These are phyloP conservation scores for Penicillium sp. DNA, from an alignment of 2,329 filamentous ascomycete species.

Conservation along the genomic window DNA sequence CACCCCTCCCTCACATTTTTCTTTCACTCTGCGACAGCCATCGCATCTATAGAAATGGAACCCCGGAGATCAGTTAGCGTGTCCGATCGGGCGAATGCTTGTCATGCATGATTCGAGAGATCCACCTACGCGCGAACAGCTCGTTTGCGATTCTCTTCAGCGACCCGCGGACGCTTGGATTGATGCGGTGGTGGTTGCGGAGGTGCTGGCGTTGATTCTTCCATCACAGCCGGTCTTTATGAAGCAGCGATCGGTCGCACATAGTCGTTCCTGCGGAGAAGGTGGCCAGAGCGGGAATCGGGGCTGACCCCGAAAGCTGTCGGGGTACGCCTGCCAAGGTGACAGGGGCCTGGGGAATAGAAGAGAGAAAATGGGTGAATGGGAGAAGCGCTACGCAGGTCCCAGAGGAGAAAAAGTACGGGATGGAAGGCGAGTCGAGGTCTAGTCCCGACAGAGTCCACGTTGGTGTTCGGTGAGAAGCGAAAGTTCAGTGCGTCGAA, in stretches of 20 bases:
- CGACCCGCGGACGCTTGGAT: conserved; percentile 36
- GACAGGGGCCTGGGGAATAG: background rate
- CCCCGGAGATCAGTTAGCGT: conserved; percentile 9
- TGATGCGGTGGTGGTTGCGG: conserved; percentile 15
- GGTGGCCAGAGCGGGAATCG: conserved; percentile 4
- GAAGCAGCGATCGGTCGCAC: conserved; percentile 16
- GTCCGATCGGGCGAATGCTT: background rate
- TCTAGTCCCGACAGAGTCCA: background rate
- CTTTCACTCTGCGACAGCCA: conserved; percentile 50
- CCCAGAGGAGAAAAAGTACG: too few species aligned
- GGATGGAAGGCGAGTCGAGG: too few species aligned
- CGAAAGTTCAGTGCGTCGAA: too few species aligned
- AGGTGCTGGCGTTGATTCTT: conserved; percentile 24
- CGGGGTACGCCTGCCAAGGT: too few species aligned
- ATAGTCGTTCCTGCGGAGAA: conserved; percentile 20
- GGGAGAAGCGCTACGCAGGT: too few species aligned
- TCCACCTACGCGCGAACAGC: conserved; percentile 36
- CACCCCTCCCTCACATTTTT: conserved; percentile 52
- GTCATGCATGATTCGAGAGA: background rate
- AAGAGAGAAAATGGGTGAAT: too few species aligned
- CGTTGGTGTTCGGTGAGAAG: background rate
- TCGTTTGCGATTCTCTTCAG: conserved; percentile 38
- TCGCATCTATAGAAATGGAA: conserved; percentile 41
- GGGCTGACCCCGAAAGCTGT: background rate
- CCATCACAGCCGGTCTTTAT: conserved; percentile 27